Base-by-base conservation (phyloP, 1,284 basidiomycete species). In the Trametes polyzona region DNA sequence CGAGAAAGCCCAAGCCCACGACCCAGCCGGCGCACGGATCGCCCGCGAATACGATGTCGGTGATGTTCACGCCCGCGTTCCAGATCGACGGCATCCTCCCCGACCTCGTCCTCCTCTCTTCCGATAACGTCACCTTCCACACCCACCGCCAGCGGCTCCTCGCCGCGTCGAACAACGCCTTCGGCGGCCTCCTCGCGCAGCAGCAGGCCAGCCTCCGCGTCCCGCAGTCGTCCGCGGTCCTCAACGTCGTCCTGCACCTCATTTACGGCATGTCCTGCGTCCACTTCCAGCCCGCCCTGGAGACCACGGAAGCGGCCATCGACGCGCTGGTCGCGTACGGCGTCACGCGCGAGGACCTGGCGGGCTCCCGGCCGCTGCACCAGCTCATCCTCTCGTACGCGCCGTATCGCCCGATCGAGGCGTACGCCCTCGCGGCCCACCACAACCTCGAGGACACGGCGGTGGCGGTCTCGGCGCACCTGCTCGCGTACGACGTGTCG, bases 111-210 rank as follows among this genome's bases (percentile, higher is more conserved):
- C 72, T 90, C 40, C 70, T 87, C 53, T 83, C 88, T 5, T 76
- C 81, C 19, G 88, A 90, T 65, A 78, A 78, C 10, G 85, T 90
- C 39, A 87, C 85, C 67, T 90, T 74, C 64, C 72, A 72, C 47
- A 67, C 68, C 26, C 72, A 74, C 57, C 56, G 65, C 1, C 57
- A 65, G 17, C 61, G 59, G 23, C 58, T 75, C 21, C 57, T 72
- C 44, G 41, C 49, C n/a, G 58, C 58, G 1, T 74, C 74, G 14
- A 48, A 43, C 33, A 74, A 74, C 46, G 62, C 52, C 5, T 75
- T 75, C 58, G 63, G 69, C 46, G 57, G 52, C 10, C 9, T 44
- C 11, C 47, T 59, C 35, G 6, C 17, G 12, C 4, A n/a, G 24
- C 14, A 24, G 1, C 9, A n/a, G n/a, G n/a, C n/a, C n/a, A n/a